Base-by-base conservation (phyloP, 192 early-diverging fungal genomes). In the Coemansia sp. region DNA sequence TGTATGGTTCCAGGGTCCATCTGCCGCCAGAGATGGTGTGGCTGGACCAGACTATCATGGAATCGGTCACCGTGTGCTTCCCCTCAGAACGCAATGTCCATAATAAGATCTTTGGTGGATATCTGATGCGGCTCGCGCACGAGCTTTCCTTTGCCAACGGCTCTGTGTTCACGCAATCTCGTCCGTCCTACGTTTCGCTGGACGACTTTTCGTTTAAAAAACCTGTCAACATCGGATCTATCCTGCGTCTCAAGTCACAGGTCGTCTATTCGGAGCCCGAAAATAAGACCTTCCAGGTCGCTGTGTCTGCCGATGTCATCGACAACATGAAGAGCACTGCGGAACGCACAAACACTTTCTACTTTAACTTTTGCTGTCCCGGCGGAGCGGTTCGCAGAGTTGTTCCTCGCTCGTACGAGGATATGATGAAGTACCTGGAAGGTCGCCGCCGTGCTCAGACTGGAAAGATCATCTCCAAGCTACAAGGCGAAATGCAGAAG, bases 71-170 rank as follows among this genome's bases (percentile, higher is more conserved):
- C 18, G 71, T 96, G 22, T 89, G 86, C 73, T 83, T 88, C 57
- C 92, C 93, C 15, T 92, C 91, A 56, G 90, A 93, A 37, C 90
- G 91, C 36, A 95, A 95, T 56, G 86, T 95, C 33, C 90, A 96
- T 68, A 86, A 88, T 62, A 90, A 90, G 63, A 86, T 91, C 2
- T 93, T 92, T 85, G 91, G 92, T 48, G 87, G 88, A 39, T 91
- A 90, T 51, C 77, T 96, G 55, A 94, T 97, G 92, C 88, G 91
- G 57, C 77, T 91, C 4, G 96, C 96, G 0, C 92, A 86, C 57
- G 96, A 97, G 79, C 86, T 96, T 1, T 91, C 93, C 6, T 92
- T 89, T 75, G 85, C 90, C 39, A 92, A 91, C 51, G 93, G 89
- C 3, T 84, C 88, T 0, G 72, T 93, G 9, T 93, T 92, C 56